These are phyloP conservation scores for Chytriomyces sp. DNA, from an alignment of 192 early-diverging fungal species.

Conservation along the genomic window DNA sequence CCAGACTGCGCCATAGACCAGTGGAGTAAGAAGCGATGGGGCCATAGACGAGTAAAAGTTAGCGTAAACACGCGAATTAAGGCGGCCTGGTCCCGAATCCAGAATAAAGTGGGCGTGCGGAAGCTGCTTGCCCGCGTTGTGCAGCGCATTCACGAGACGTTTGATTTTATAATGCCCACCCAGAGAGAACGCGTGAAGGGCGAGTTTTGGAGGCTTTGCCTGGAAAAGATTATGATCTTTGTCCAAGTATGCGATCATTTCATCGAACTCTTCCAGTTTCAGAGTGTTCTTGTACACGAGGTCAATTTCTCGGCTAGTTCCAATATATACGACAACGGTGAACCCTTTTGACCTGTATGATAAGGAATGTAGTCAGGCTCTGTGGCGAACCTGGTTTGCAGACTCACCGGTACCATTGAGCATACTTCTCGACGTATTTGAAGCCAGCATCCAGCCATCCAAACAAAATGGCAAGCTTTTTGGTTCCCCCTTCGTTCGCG, in stretches of 20 bases:
- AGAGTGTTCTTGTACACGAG: neutral
- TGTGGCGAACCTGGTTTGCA: neutral
- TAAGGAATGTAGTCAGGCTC: neutral
- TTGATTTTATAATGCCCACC: neutral
- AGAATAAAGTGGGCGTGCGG: neutral
- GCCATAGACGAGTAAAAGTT: too few relatives aligned
- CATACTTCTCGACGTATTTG: constrained; percentile 20
- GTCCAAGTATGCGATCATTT: constrained; percentile 1
- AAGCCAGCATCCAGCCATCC: constrained; percentile 18
- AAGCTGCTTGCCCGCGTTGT: neutral
- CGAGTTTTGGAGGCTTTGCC: neutral
- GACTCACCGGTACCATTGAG: constrained; percentile 7
- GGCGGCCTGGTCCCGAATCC: neutral
- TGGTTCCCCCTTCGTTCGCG: too few relatives aligned
- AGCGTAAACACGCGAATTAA: too few relatives aligned
- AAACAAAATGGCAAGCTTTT: neutral
- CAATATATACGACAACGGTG: constrained; percentile 1
- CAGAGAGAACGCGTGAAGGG: constrained; percentile 4
- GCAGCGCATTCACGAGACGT: neutral
- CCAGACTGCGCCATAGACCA: too few relatives aligned
- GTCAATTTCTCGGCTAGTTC: neutral
- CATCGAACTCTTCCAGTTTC: neutral
- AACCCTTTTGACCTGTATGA: neutral
- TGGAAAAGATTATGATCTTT: neutral
- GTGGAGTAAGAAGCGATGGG: too few relatives aligned